Percentiles rank a stretch among this genome's conserved stretches.
Conservation (phyloP, 257 asterid genomes). For the Fraxinus pennsylvanica region DNA sequence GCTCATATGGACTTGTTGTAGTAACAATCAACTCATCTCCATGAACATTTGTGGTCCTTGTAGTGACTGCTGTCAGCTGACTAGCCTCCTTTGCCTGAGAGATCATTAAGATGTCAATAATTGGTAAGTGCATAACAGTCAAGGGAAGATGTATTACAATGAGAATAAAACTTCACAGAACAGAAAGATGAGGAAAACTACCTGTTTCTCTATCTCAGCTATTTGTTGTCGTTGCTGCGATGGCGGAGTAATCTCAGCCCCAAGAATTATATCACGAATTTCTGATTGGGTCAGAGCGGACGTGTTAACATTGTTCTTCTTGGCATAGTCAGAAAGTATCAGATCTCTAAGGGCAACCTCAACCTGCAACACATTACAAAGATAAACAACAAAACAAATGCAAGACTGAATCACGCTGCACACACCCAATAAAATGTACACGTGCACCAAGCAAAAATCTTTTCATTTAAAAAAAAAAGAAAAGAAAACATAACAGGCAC, state of each 20-base stretch:
- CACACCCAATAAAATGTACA: neutral
- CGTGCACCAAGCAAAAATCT: neutral
- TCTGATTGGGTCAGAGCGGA: conserved; percentile 93
- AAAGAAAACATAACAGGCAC: neutral
- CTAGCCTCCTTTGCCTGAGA: conserved; percentile 87
- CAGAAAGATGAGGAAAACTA: conserved; percentile 12
- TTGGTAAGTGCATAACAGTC: neutral
- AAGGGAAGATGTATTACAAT: neutral
- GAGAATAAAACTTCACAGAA: neutral
- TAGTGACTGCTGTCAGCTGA: conserved; percentile 96
- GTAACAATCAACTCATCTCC: conserved; percentile 94
- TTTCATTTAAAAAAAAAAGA: too few relatives aligned
- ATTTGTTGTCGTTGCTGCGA: conserved; percentile 97
- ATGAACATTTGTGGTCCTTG: conserved; percentile 88
- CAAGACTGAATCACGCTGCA: neutral
- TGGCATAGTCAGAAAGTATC: conserved; percentile 95
- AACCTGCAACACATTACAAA: conserved; percentile 53
- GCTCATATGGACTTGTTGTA: conserved; percentile 96
- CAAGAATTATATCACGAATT: conserved; percentile 97
- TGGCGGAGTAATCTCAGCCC: conserved; percentile 99
- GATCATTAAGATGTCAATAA: conserved; percentile 2
- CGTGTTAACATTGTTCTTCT: conserved; percentile 97
- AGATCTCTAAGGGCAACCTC: conserved; percentile 97
- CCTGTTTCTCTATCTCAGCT: conserved; percentile 98
- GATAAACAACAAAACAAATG: conserved; percentile 11